Evolutionary conservation across 192 early-diverging fungal genomes (phyloP), one percentile per base, ranked within the genome.

Genomic region (Tieghemiomyces parasiticus): DNA sequence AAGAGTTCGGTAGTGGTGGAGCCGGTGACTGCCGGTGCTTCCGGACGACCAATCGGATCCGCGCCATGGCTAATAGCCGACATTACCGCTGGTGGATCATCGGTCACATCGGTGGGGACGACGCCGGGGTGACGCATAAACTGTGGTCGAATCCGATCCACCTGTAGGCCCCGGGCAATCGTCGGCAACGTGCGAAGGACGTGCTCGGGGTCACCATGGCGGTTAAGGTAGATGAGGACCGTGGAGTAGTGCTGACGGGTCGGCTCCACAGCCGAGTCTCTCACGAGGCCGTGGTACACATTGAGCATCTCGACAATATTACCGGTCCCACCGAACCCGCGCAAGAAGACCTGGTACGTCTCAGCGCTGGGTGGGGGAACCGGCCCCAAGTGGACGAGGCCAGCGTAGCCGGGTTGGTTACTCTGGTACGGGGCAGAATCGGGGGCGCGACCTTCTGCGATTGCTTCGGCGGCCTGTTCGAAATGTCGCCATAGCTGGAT

Each of bases 211-310:
- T 58, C 35, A 13, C 32, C 32, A 3, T 19, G n/a, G 14, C 55
- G 55, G n/a, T 58, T 58, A 3, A 58, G 55, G 55, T 58, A 38
- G 4, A 58, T 58, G 13, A 58, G 35, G 12, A 58, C 8, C 16
- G 55, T 58, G 19, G 55, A 58, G 32, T 38, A 58, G 34, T 58
- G 55, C n/a, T 58, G 55, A 6, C 55, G 55, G 26, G 30, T 35
- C n/a, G 55, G 55, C 8, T 14, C 26, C 34, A 58, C 55, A 0
- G 13, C 35, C 3, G 55, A 24, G 33, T 58, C 26, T 2, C 33
- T 28, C 34, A 38, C n/a, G n/a, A 58, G 26, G 22, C 35, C 33
- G 35, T 58, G 31, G 34, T 35, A 58, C 3, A 58, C 55, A 35
- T 58, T 34, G 4, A 58, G 32, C 55, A 58, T 58, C 26, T 38